These are phyloP conservation scores for Aureoboletus auriporus DNA, from an alignment of 768 basidiomycete species.

Conservation along the genomic window DNA sequence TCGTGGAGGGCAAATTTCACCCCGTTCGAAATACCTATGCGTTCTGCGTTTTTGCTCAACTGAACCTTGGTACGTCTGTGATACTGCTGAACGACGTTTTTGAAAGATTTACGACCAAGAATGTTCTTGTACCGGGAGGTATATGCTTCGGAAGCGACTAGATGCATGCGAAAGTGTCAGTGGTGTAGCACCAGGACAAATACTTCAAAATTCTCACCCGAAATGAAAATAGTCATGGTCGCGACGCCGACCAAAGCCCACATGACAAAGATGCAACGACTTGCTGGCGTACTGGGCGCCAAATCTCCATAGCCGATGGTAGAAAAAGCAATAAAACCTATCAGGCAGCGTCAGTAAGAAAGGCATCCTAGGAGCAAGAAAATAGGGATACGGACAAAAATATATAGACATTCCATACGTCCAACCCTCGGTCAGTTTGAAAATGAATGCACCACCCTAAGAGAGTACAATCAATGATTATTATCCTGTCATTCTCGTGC, in stretches of 20 bases:
- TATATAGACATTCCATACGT: constrained; percentile 59
- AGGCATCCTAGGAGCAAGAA: too few species aligned
- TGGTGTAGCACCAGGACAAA: not conserved
- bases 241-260: constrained; percentile 78
- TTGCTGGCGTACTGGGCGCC: constrained; percentile 58
- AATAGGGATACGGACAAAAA: constrained; percentile 51
- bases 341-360: not conserved
- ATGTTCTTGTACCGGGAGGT: constrained; percentile 60
- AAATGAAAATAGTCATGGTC: constrained; percentile 71
- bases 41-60: constrained; percentile 11
- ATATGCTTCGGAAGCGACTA: constrained; percentile 66
- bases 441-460: constrained; percentile 67
- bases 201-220: constrained; percentile 43
- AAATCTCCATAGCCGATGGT: constrained; percentile 74
- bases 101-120: constrained; percentile 44
- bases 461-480: not conserved
- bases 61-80: constrained; percentile 25
- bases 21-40: not conserved
- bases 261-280: constrained; percentile 70
- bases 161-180: not conserved
- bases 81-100: constrained; percentile 44
- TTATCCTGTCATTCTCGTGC: not conserved
- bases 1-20: not conserved
- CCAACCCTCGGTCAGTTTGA: constrained; percentile 69
- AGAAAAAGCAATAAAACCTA: constrained; percentile 70